Evolutionary conservation across 371 early-diverging fungal genomes (phyloP).

Genomic region (Rhizopus arrhizus): DNA sequence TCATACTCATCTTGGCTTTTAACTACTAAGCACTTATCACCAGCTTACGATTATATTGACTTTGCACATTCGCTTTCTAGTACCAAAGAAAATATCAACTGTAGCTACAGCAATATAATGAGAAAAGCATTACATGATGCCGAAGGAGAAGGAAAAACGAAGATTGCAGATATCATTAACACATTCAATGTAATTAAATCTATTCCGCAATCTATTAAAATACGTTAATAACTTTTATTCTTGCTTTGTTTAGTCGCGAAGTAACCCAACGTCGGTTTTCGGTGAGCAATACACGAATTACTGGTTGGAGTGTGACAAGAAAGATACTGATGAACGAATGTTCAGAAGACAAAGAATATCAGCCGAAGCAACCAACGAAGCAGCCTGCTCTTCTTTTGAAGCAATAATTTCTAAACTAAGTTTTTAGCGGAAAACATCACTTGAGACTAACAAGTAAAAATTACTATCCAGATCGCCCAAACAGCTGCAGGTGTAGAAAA

Average conservation of each 20-base stretch:
- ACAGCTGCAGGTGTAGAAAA: neutral
- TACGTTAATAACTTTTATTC: constrained; percentile 1
- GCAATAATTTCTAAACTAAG: neutral
- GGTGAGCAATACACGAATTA: neutral
- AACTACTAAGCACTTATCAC: neutral
- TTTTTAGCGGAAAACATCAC: constrained; percentile 2
- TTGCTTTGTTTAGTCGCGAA: constrained; percentile 6
- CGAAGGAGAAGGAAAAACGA: constrained; percentile 1
- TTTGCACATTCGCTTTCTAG: neutral
- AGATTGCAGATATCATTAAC: constrained; percentile 1
- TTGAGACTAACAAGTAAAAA: constrained; percentile 4
- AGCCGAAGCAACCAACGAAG: constrained; percentile 6
- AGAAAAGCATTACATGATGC: constrained; percentile 1
- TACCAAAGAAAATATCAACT: neutral
- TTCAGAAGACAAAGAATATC: constrained; percentile 5
- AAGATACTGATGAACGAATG: constrained; percentile 3
- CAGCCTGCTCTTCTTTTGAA: constrained; percentile 6
- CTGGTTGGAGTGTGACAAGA: constrained; percentile 1
- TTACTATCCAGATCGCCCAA: constrained; percentile 3
- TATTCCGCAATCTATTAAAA: neutral
- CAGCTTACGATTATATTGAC: constrained; percentile 2
- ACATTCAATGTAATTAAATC: constrained; percentile 1
- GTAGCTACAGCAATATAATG: neutral
- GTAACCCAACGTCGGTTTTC: neutral
- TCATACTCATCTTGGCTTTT: neutral